Evolutionary conservation across 78 protist genomes (phyloP).

Genomic region (Dictyostelium intermedium): DNA sequence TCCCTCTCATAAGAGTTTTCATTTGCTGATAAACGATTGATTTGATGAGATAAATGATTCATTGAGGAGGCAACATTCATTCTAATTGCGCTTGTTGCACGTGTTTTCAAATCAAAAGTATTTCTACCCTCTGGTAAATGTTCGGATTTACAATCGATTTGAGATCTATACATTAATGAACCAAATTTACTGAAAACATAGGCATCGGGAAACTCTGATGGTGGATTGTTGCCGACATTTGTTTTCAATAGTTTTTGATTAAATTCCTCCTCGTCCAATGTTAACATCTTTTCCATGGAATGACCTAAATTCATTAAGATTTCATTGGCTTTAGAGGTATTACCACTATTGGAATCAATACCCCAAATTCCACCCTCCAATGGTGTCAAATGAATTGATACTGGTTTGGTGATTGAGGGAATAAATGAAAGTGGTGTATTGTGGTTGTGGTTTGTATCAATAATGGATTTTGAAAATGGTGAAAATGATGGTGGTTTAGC

Average conservation of each 20-base stretch:
- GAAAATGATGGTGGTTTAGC: neutral
- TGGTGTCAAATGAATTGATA: conserved; percentile 3
- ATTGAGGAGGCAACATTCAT: neutral
- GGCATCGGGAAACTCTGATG: neutral
- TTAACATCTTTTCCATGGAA: conserved; percentile 82
- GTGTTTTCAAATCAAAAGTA: conserved; percentile 86
- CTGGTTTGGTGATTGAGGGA: neutral
- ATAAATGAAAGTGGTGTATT: neutral
- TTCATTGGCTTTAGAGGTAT: neutral
- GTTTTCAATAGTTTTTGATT: conserved; percentile 8
- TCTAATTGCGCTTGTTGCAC: conserved; percentile 81
- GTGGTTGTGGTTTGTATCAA: neutral
- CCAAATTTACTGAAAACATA: conserved; percentile 49
- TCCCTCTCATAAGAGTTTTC: conserved; percentile 72
- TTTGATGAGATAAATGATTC: neutral
- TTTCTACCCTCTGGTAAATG: neutral
- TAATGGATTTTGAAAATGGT: neutral
- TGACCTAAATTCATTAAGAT: conserved; percentile 82
- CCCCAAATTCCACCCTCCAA: conserved; percentile 1
- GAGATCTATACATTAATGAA: conserved; percentile 66
- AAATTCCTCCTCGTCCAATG: conserved; percentile 59
- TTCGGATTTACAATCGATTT: conserved; percentile 81
- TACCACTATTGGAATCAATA: conserved; percentile 48
- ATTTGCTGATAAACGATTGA: neutral
- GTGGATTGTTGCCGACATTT: neutral